Evolutionary conservation across 2,329 filamentous ascomycete species (phyloP).

Genomic region (Lasiodiplodia hormozganensis): DNA sequence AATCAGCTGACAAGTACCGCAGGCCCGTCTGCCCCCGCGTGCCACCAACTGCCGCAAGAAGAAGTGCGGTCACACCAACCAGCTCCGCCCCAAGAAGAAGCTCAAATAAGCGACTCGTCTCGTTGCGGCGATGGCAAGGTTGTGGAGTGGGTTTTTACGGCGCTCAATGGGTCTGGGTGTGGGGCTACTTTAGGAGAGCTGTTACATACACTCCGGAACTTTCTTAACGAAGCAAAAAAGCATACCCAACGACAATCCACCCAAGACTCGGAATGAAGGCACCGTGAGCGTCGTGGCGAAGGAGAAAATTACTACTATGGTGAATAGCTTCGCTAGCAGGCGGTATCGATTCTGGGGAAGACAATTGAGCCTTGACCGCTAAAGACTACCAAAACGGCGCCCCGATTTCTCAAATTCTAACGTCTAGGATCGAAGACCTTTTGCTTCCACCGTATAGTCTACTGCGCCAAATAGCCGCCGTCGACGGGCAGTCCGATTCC

Average conservation of each 20-base stretch:
- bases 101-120: constrained; percentile 76
- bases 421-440: neutral
- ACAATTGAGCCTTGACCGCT: constrained; percentile 20
- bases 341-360: neutral
- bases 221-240: constrained; percentile 28
- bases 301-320: constrained; percentile 5
- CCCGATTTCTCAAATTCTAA: neutral
- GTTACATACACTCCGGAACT: constrained; percentile 28
- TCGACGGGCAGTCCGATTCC: constrained; percentile 50
- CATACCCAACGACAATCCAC: constrained; percentile 24
- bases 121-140: constrained; percentile 39
- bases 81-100: constrained; percentile 99
- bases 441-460: neutral
- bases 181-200: constrained; percentile 29
- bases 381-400: neutral
- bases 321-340: constrained; percentile 19
- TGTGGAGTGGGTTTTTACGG: constrained; percentile 31
- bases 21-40: constrained; percentile 89
- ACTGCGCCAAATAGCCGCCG: constrained; percentile 46
- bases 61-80: constrained; percentile 99
- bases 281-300: constrained; percentile 16
- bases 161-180: constrained; percentile 29
- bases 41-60: constrained; percentile 99
- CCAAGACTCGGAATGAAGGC: constrained; percentile 2
- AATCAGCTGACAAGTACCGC: constrained; percentile 17